A percentile compares a stretch with the other conserved stretches of the same genome.
These are phyloP conservation scores for Tricholomella constricta DNA, from an alignment of 768 basidiomycete genomes.

Conservation along the genomic window DNA sequence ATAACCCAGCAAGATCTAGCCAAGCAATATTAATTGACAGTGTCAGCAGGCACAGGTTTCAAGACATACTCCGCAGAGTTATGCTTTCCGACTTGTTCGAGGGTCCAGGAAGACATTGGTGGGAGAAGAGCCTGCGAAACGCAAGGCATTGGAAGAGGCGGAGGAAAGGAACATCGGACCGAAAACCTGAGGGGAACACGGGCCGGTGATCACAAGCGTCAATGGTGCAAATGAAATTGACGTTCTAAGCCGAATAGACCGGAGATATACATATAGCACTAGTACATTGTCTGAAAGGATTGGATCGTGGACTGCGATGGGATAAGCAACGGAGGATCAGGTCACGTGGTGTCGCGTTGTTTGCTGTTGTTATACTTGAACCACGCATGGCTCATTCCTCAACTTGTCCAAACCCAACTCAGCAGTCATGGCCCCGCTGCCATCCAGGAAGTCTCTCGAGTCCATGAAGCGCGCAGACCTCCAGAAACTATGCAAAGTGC, in stretches of 20 bases:
- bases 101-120: slow-evolving; percentile 46
- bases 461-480: slow-evolving; percentile 48
- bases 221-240: not conserved
- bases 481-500: slow-evolving; percentile 74
- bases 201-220: not conserved
- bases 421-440: slow-evolving; percentile 41
- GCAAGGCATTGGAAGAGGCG: not conserved
- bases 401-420: slow-evolving; percentile 15
- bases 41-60: slow-evolving; percentile 3
- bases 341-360: slow-evolving; percentile 27
- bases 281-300: not conserved
- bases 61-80: slow-evolving; percentile 48
- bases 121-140: slow-evolving; percentile 12
- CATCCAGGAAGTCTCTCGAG: slow-evolving; percentile 43
- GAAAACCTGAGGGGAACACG: not conserved
- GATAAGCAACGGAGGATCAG: not conserved
- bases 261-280: too few relatives aligned
- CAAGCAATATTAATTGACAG: slow-evolving; percentile 1
- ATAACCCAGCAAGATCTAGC: slow-evolving; percentile 83
- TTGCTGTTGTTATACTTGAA: slow-evolving; percentile 22
- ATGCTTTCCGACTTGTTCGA: slow-evolving; percentile 64
- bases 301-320: not conserved
- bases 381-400: slow-evolving; percentile 13
- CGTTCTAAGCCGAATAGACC: too few relatives aligned
- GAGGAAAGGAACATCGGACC: slow-evolving; percentile 1